Evolutionary conservation across 2,329 filamentous ascomycete species (phyloP), one percentile per base, ranked within the genome.

Genomic region (Colletotrichum higginsianum): DNA sequence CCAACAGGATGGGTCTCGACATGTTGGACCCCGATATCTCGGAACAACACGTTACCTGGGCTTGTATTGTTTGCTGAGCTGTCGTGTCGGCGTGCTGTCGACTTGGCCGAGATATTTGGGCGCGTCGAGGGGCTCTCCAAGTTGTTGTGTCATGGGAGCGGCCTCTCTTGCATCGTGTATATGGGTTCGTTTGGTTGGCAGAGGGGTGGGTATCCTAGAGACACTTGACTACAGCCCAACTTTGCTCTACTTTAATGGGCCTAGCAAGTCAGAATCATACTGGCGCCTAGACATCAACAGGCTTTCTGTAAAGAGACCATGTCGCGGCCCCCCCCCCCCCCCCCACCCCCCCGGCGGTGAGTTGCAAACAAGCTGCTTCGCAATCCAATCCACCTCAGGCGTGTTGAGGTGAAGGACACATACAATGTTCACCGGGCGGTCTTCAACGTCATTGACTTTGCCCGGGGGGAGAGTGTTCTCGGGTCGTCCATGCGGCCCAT

Each of bases 1-100:
- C 64, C 64, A 58, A 46, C 44, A 40, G 47, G 38, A 53, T 40
- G 58, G 53, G 42, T 61, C 52, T 53, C 53, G 26, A 52, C 38
- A 35, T 55, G 8, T 13, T 61, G 58, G 64, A 63, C 68, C 68
- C 65, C 44, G 58, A 55, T 62, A 53, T 63, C 46, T 47, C 38
- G 58, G 52, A 61, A 55, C 38, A 42, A 47, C 15, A 58, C 26
- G 23, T 53, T 62, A 30, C 49, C 42, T 47, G 63, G 57, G 50
- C 58, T 63, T 46, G 50, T 23, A 71, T 63, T 11, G 21, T 9
- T 13, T 18, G 57, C 58, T 55, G 58, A 58, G 58, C 57, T 63
- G 26, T 57, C 46, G 61, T 40, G 44, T 40, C 46, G 52, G 63
- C 61, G 46, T 38, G 44, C 16, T 16, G 44, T 40, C n/a, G 42